Conservation (phyloP, 768 basidiomycete species). For the Cyclocybe cylindracea region DNA sequence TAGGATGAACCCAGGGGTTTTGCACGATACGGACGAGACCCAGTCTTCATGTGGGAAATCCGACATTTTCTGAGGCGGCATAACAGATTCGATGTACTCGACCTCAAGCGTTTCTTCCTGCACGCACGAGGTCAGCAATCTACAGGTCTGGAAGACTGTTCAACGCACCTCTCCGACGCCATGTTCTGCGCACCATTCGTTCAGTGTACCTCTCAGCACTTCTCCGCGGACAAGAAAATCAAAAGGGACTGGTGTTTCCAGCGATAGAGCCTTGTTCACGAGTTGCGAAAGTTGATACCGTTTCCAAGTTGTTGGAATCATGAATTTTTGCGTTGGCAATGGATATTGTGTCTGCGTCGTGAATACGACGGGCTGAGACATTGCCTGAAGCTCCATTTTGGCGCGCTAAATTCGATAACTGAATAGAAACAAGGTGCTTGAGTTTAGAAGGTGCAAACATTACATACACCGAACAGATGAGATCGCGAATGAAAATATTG, state of each 20-base stretch:
- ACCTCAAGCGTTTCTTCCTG: constrained; percentile 91
- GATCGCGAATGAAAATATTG: too few relatives aligned
- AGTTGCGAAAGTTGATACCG: constrained; percentile 98
- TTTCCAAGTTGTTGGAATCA: constrained; percentile 88
- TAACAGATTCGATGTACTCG: constrained; percentile 87
- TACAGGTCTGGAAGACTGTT: too few relatives aligned
- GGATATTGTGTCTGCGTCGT: constrained; percentile 73
- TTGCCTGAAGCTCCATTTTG: too few relatives aligned
- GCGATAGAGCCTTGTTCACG: constrained; percentile 88
- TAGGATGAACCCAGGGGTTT: constrained; percentile 48
- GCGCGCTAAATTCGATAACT: too few relatives aligned
- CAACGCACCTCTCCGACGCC: constrained; percentile 66
- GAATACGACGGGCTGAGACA: constrained; percentile 60
- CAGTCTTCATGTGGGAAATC: constrained; percentile 89
- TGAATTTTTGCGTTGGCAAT: constrained; percentile 85
- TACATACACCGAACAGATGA: too few relatives aligned
- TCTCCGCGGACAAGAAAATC: constrained; percentile 91
- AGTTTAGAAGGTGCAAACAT: too few relatives aligned
- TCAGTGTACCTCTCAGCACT: constrained; percentile 69
- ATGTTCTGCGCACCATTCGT: constrained; percentile 73
- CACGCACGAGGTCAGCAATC: too few relatives aligned
- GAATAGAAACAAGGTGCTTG: too few relatives aligned
- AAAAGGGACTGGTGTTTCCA: constrained; percentile 79
- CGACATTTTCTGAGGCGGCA: constrained; percentile 83
- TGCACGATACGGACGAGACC: constrained; percentile 81